Conservation (phyloP, 768 basidiomycete genomes). For the Lanmaoa rubissima region DNA sequence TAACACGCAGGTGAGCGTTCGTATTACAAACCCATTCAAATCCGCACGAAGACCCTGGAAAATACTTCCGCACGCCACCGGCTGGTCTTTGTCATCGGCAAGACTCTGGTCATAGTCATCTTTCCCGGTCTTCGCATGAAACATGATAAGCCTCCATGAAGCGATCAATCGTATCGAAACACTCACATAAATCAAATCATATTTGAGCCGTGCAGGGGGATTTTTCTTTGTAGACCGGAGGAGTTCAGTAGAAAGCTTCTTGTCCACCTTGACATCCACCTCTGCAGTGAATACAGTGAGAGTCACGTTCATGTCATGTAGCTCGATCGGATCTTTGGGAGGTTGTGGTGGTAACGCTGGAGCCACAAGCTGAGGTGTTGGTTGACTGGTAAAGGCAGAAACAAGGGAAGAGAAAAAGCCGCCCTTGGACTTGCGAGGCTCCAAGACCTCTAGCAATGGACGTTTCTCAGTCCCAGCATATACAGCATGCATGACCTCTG, state of each 20-base stretch:
- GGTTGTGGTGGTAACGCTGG: slow-evolving; percentile 8
- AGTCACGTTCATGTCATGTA: slow-evolving; percentile 27
- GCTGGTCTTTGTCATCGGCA: slow-evolving; percentile 61
- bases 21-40: slow-evolving; percentile 64
- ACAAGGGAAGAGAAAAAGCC: slow-evolving; percentile 47
- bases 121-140: slow-evolving; percentile 62
- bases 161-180: background rate
- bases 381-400: slow-evolving; percentile 24
- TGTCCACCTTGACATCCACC: slow-evolving; percentile 60
- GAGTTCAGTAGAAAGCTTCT: slow-evolving; percentile 70
- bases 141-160: slow-evolving; percentile 1
- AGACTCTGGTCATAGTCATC: slow-evolving; percentile 74
- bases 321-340: slow-evolving; percentile 24
- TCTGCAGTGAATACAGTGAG: slow-evolving; percentile 36
- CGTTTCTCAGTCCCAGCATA: slow-evolving; percentile 37
- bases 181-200: slow-evolving; percentile 73
- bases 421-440: slow-evolving; percentile 30
- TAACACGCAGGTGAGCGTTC: background rate
- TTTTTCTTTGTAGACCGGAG: slow-evolving; percentile 94
- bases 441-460: slow-evolving; percentile 34
- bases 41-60: slow-evolving; percentile 88
- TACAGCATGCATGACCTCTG: slow-evolving; percentile 13
- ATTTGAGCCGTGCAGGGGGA: slow-evolving; percentile 70
- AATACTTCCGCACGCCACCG: slow-evolving; percentile 67
- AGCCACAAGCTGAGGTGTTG: slow-evolving; percentile 12